Base-by-base conservation (phyloP, 306 rosid genomes). In the Lagenaria siceraria region DNA sequence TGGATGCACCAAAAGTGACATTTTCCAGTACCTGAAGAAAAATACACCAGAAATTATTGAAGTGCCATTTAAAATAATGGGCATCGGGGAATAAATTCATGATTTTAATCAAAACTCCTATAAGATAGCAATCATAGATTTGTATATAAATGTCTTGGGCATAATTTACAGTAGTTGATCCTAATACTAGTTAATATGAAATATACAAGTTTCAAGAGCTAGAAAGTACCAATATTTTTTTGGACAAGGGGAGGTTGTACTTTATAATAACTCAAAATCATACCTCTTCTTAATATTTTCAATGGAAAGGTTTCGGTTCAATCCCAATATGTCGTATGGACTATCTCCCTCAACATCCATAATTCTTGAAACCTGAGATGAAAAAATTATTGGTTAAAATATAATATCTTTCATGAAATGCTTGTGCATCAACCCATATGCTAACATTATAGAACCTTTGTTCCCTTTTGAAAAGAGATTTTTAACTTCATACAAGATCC, bases 1-100 rank as follows among this genome's bases (percentile, higher is more conserved):
- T n/a, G 98, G 98, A 74, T 94, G 98, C 85, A 94, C 98, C 87
- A 94, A 85, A 78, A 94, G 95, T 63, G 98, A 91, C 21, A 89
- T 85, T 88, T 94, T 94, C 98, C 98, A 94, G 77, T 94, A 94
- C 90, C 98, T 91, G 48, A 73, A 33, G 18, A 78, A 76, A 43
- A 71, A 43, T 46, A 40, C 49, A 24, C 48, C 72, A 52, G 36
- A 19, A 56, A 58, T 36, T 9, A 79, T 10, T 25, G n/a, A 13
- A 65, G 9, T 1, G 24, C 22, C 25, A 35, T 29, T 35, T 33
- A 63, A 31, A 31, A 63, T 18, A 7, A 35, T 64, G 7, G 15
- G 15, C 7, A 35, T 19, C 36, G 18, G 21, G 24, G 17, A 36
- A 38, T 31, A 31, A 33, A 63, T 15, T 65, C 31, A 18, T 19